These are phyloP conservation scores for Vanderwaltozyma yarrowii DNA, from an alignment of 805 yeast species.

Conservation along the genomic window DNA sequence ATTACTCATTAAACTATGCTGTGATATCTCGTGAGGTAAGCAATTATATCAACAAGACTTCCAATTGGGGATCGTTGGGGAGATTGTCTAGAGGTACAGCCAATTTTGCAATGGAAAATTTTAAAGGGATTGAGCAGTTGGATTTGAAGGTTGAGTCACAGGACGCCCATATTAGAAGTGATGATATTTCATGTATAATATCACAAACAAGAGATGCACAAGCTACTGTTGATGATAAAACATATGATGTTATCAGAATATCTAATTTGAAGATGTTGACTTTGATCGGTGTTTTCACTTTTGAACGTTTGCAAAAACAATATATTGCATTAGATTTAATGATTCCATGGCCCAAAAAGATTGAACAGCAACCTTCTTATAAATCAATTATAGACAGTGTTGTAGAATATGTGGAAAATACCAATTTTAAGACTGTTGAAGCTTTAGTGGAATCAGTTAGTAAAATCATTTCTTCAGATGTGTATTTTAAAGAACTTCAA, in stretches of 20 bases:
- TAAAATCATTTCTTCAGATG: slow-evolving; percentile 39
- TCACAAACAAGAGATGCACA: slow-evolving; percentile 1
- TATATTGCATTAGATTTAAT: slow-evolving; percentile 50
- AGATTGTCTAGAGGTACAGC: slow-evolving; percentile 39
- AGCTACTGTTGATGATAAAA: background rate
- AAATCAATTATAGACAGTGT: slow-evolving; percentile 41
- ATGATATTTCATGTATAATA: slow-evolving; percentile 18
- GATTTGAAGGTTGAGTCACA: slow-evolving; percentile 12
- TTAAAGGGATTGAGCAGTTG: slow-evolving; percentile 16
- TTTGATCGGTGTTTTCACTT: slow-evolving; percentile 86
- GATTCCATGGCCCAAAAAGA: slow-evolving; percentile 32
- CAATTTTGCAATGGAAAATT: slow-evolving; percentile 32
- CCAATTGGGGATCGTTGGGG: slow-evolving; percentile 27
- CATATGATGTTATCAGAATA: slow-evolving; percentile 29
- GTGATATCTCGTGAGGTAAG: slow-evolving; percentile 61
- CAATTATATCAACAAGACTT: slow-evolving; percentile 35
- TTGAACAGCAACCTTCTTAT: slow-evolving; percentile 8
- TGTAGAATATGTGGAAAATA: slow-evolving; percentile 53
- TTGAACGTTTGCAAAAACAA: slow-evolving; percentile 78
- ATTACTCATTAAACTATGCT: slow-evolving; percentile 81
- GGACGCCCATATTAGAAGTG: slow-evolving; percentile 24
- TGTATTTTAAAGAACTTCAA: slow-evolving; percentile 32
- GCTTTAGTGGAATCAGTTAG: slow-evolving; percentile 74
- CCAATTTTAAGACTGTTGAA: slow-evolving; percentile 86
- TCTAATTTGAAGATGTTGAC: slow-evolving; percentile 51